A percentile compares a stretch with the other conserved stretches of the same genome.
phyloP scores from a whole-genome alignment of 768 basidiomycete genomes.

The Fistulinella prunicolor region DNA sequence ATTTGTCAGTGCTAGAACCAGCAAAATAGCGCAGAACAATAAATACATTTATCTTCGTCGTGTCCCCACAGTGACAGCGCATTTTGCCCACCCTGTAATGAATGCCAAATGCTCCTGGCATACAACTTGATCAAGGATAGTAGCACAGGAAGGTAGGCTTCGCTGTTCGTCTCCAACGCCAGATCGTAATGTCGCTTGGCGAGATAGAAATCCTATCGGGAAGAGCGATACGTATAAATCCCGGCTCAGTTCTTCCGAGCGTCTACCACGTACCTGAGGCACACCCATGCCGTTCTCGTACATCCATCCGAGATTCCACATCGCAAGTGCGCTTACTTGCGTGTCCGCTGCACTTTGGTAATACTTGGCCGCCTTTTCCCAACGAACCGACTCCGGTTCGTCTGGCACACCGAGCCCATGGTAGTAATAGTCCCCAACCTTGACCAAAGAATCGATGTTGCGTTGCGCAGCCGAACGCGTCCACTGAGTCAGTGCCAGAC shows the following conservation, averaged over 20 bases:
- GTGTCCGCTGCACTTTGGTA: conserved; percentile 95
- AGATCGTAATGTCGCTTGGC: conserved; percentile 95
- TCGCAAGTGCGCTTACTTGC: conserved; percentile 87
- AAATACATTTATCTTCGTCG: conserved; percentile 49
- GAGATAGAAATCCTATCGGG: conserved; percentile 82
- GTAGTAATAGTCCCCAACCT: conserved; percentile 98
- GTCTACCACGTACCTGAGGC: conserved; percentile 55
- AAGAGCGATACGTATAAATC: not conserved
- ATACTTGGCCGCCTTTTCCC: conserved; percentile 90
- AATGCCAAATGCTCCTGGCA: conserved; percentile 79
- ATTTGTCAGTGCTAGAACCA: conserved; percentile 7
- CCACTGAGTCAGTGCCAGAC: conserved; percentile 89
- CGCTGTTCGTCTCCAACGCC: conserved; percentile 80
- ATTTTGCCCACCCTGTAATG: conserved; percentile 64
- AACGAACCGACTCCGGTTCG: conserved; percentile 58
- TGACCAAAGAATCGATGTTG: conserved; percentile 95
- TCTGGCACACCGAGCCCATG: conserved; percentile 79
- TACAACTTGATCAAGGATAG: conserved; percentile 83
- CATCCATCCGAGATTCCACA: conserved; percentile 99
- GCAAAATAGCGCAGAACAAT: no score
- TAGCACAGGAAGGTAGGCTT: conserved; percentile 86
- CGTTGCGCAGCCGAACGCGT: conserved; percentile 89
- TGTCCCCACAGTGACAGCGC: conserved; percentile 66
- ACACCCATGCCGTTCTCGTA: conserved; percentile 96
- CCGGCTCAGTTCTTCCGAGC: not conserved